Evolutionary conservation across 139 green algal genomes (phyloP), one percentile per base, ranked within the genome.

Genomic region (Tetradesmus obliquus): DNA sequence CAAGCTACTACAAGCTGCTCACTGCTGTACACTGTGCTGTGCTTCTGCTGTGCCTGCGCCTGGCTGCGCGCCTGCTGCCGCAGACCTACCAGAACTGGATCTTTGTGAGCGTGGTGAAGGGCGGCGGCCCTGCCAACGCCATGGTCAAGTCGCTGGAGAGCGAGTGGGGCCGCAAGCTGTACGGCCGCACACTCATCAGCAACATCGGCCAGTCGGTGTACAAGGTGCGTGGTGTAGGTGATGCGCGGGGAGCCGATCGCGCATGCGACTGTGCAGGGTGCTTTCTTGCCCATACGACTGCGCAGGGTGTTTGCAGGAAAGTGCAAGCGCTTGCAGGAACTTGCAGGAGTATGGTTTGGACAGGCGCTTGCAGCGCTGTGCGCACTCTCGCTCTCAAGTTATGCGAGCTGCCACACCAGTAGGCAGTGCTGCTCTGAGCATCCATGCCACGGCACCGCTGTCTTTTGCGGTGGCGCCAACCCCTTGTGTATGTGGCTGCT

Each of bases 51-150:
- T 45, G 32, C 32, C 32, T 45, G 32, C 22, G 20, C 12, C 76
- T 82, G 76, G 76, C 76, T 82, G 62, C 62, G 62, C 62, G 62
- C 62, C 62, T 89, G 84, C 74, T 76, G 57, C 15, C 81, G 51
- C 87, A 91, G 87, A 80, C 74, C 3, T 91, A 91, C 87, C 87
- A 80, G 76, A 85, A 91, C 81, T 98, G 96, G 96, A 91, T 96
- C 20, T 95, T 95, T 12, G 84, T 98, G 72, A 94, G 66, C n/a
- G 84, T 98, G 2, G 89, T 97, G 2, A 97, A 97, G 93, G 96
- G 96, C 24, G 95, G 94, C 24, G 45, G 86, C 3, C 57, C 81
- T 5, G 93, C 94, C 79, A 97, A 98, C 91, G 92, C 96, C 74
- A 86, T 98, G 62, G 93, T 97, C 5, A 96, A 97, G 79, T 84